Base-by-base conservation (phyloP, 768 basidiomycete genomes). In the Coprinopsis sp. region DNA sequence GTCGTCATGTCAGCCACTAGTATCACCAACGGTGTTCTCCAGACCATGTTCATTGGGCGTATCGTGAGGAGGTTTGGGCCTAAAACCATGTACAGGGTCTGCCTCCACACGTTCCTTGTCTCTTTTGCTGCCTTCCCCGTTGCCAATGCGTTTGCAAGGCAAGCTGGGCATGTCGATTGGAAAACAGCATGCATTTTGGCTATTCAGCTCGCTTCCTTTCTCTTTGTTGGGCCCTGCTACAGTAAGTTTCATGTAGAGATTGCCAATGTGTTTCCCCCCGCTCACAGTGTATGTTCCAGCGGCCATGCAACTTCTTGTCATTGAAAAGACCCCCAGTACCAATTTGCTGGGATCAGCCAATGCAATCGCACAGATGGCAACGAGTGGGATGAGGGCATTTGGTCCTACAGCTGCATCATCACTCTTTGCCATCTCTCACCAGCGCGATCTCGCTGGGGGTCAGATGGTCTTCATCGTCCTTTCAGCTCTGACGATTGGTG, bases 361-460 rank as follows among this genome's bases (percentile, higher is more conserved):
- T 50, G 78, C 80, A 2, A 50, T 81, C 28, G 78, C 71, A 4
- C 81, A 84, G 58, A 76, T 78, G 57, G 57, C 72, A 5, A 67
- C 68, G 2, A 77, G 74, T 1, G 60, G 69, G 3, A 64, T 73
- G 52, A 69, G 81, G 24, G 66, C 78, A 1, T 55, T 82, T 6
- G 77, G 76, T 1, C 82, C 81, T 0, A 67, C 76, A 11, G 53
- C 72, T 16, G 71, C 80, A 4, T 73, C 78, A 2, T 81, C 81
- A 1, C 59, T 83, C 13, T 83, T 79, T 52, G 74, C 82, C 1
- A 52, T 78, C 0, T 79, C 79, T 0, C 39, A 75, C 6, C 62
- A 78, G 47, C 57, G 57, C 30, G 63, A 72, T 31, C 61, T 78
- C 33, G 56, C 68, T 1, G 73, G 74, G 1, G 79, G 79, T 1